Base-by-base conservation (phyloP, 805 yeast genomes). In the Starmerella potacharoeniae region DNA sequence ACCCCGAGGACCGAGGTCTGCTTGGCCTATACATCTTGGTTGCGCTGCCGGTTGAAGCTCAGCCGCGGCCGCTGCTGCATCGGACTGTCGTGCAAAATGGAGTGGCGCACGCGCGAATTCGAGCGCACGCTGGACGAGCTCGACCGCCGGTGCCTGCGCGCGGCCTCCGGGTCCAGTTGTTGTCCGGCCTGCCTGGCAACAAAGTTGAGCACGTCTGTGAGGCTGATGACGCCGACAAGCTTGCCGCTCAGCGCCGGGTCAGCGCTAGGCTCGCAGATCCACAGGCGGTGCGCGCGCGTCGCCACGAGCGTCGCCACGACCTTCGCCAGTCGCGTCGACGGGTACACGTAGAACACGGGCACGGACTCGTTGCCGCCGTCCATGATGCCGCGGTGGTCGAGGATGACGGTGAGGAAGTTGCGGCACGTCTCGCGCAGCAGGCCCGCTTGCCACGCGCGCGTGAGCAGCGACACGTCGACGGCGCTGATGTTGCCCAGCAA, bases 231-330 rank as follows among this genome's bases (percentile, higher is more conserved):
- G 42, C 97, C 97, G 53, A 87, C 80, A 58, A 91, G 75, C 65
- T 82, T 85, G 14, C 96, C 96, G 2, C 87, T 59, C 47, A 69
- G 58, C 13, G 62, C 58, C 22, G 67, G 58, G 48, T 64, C 69
- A 10, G 61, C 60, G 8, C 64, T 52, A 7, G 65, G 57, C 57
- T 70, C 71, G 22, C 71, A 72, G 42, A 73, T 69, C 72, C 75
- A 64, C 64, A 72, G 63, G 68, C 98, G 78, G 71, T 91, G 98
- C 2, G 96, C 80, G 68, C 84, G 83, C 1, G 98, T 91, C 6
- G 98, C 97, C 13, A 91, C 97, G 62, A 91, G 74, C 68, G 93
- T 91, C 36, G 97, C 97, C 65, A 93, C 78, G 8, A 95, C 88
- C 68, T 96, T 79, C 36, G 88, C 95, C 51, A 93, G 75, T 0